phyloP scores from a whole-genome alignment of 2,329 filamentous ascomycete species.

The Fusarium sp. region DNA sequence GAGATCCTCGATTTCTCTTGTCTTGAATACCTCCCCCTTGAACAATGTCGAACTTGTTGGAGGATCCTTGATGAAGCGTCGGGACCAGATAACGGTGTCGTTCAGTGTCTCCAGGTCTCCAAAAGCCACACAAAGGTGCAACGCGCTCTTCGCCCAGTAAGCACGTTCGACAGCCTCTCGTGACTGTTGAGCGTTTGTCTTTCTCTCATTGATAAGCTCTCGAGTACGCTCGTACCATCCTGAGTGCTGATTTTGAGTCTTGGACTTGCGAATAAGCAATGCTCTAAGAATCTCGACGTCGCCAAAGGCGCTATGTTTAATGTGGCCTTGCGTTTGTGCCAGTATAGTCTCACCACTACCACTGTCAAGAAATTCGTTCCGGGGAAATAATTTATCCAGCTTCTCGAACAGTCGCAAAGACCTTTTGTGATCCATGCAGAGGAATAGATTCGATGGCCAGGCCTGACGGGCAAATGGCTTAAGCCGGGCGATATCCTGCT shows the following conservation, averaged over 20 bases:
- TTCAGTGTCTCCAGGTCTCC: slow-evolving; percentile 42
- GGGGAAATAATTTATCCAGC: slow-evolving; percentile 22
- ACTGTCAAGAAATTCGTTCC: slow-evolving; percentile 30
- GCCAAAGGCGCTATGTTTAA: slow-evolving; percentile 11
- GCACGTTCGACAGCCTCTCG: slow-evolving; percentile 39
- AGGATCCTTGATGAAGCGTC: slow-evolving; percentile 49
- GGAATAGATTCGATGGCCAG: slow-evolving; percentile 37
- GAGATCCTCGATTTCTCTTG: slow-evolving; percentile 38
- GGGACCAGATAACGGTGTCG: slow-evolving; percentile 47
- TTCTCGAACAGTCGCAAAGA: slow-evolving; percentile 33
- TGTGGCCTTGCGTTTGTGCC: slow-evolving; percentile 10
- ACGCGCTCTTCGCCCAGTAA: slow-evolving; percentile 47
- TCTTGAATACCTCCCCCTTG: slow-evolving; percentile 1
- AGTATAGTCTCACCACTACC: slow-evolving; percentile 9
- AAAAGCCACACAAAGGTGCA: slow-evolving; percentile 46
- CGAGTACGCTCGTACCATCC: slow-evolving; percentile 34
- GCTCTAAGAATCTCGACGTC: slow-evolving; percentile 31
- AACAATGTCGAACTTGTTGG: slow-evolving; percentile 37
- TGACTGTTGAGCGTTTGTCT: slow-evolving; percentile 39
- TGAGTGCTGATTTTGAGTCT: slow-evolving; percentile 8
- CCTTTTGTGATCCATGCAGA: slow-evolving; percentile 22
- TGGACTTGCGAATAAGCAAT: slow-evolving; percentile 28
- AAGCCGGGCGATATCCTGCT: slow-evolving; percentile 7
- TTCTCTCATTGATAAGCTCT: slow-evolving; percentile 38
- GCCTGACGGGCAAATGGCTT: background rate